Evolutionary conservation across 495 filamentous ascomycete genomes (phyloP), one percentile per base, ranked within the genome.

Genomic region (Xylaria nigripes): DNA sequence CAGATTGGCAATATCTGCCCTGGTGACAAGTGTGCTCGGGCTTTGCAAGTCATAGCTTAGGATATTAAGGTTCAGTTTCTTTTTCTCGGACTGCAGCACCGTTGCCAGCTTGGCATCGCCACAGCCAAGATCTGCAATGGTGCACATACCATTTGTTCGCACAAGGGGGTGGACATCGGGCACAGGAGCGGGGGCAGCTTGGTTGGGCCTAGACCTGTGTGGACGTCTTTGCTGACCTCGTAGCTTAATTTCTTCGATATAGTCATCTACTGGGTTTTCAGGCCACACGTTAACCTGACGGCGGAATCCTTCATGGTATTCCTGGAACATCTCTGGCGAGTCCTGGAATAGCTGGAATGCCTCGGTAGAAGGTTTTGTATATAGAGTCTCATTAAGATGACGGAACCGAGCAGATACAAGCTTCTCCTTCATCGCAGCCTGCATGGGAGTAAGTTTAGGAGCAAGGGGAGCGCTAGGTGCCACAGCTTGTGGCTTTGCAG

Each of bases 201-300:
- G 62, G 55, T 51, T 58, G 27, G 54, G 51, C 41, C 56, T 57
- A 15, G 65, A 42, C 44, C 58, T 60, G 18, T 63, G 63, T 53
- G 63, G 38, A 25, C 57, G 23, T 53, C 55, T 59, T 43, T 72
- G 55, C 32, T 69, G 64, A 5, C 73, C 82, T 4, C 90, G 80
- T 32, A 68, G 59, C 18, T 81, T 79, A 53, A 96, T 78, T 23
- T 81, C 70, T 19, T 68, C 51, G 60, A 96, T 84, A 69, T 93
- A 96, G 19, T 76, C 78, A 58, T 95, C 84, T 16, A 97, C 87
- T 0, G 93, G 93, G 71, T 97, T 98, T 54, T 91, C 87, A 30
- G 93, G 93, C 93, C 93, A 98, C 1, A 86, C 84, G 49, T 86
- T 85, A 48, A 97, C 93, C 72, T 98, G 93, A 23, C 87, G 85